Conservation (phyloP, 106 monocot species). For the Dendrobium catenatum region DNA sequence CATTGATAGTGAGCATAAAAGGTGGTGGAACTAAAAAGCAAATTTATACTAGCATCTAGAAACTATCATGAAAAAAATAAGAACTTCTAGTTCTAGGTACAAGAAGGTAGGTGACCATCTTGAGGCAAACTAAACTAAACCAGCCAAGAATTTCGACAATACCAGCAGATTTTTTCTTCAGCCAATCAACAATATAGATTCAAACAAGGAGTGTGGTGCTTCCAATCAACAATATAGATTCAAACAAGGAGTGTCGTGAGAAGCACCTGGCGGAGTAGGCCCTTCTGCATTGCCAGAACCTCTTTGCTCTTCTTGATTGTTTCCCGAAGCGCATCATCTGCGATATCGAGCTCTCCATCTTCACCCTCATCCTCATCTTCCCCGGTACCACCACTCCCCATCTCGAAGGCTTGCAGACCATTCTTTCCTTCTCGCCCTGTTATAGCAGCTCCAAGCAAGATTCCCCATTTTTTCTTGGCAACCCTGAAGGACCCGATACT, state of each 20-base stretch:
- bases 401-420: constrained; percentile 5
- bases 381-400: constrained; percentile 1
- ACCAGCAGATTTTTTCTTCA: background rate
- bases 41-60: no score
- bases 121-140: no score
- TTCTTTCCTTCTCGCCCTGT: background rate
- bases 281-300: constrained; percentile 33
- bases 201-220: background rate
- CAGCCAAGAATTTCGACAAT: background rate
- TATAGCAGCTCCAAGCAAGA: background rate
- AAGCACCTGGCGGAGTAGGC: constrained; percentile 34
- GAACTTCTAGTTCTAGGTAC: no score
- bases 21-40: no score
- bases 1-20: no score
- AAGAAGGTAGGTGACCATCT: no score
- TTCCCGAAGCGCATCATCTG: constrained; percentile 17
- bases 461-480: background rate
- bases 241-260: background rate
- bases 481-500: background rate
- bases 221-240: background rate
- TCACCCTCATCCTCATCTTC: background rate
- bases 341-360: constrained; percentile 4
- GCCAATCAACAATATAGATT: background rate
- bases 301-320: constrained; percentile 39
- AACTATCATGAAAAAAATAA: no score